Conservation (phyloP, 768 basidiomycete species). For the Lactarius quietus region DNA sequence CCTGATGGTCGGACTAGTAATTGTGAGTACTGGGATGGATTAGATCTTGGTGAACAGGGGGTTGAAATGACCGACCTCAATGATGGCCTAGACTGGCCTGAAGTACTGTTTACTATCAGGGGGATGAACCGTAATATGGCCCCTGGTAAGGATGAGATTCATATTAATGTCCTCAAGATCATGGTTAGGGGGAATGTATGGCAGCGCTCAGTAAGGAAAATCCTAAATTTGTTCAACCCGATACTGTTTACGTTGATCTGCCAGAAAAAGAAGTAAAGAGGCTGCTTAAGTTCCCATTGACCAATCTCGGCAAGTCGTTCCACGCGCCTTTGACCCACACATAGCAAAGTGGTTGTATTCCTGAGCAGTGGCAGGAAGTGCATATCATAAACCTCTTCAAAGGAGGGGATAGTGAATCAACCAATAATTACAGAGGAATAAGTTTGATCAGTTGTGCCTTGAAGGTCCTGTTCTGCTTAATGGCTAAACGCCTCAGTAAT, state of each 20-base stretch:
- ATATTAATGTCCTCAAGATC: slow-evolving; percentile 5
- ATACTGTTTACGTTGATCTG: neutral
- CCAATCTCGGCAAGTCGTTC: neutral
- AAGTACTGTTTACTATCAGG: neutral
- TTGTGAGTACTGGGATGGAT: neutral
- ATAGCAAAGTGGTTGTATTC: neutral
- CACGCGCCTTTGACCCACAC: fast-evolving
- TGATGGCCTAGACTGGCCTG: neutral
- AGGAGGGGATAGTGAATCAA: slow-evolving; percentile 14
- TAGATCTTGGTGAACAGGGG: neutral
- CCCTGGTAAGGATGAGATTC: slow-evolving; percentile 5
- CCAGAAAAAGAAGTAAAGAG: neutral
- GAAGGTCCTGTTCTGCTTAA: slow-evolving; percentile 18
- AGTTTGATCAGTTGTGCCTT: slow-evolving; percentile 21
- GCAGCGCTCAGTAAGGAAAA: neutral
- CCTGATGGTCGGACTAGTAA: neutral
- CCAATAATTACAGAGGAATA: slow-evolving; percentile 23
- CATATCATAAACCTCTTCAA: slow-evolving; percentile 18
- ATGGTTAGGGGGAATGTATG: slow-evolving; percentile 5
- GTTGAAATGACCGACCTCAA: neutral
- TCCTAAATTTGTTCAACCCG: neutral
- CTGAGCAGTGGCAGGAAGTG: slow-evolving; percentile 17
- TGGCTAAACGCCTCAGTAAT: slow-evolving; percentile 3
- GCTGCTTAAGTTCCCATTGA: neutral
- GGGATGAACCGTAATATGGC: neutral